These are phyloP conservation scores for Fusarium sp. DNA, from an alignment of 2,329 filamentous ascomycete species.

Conservation along the genomic window DNA sequence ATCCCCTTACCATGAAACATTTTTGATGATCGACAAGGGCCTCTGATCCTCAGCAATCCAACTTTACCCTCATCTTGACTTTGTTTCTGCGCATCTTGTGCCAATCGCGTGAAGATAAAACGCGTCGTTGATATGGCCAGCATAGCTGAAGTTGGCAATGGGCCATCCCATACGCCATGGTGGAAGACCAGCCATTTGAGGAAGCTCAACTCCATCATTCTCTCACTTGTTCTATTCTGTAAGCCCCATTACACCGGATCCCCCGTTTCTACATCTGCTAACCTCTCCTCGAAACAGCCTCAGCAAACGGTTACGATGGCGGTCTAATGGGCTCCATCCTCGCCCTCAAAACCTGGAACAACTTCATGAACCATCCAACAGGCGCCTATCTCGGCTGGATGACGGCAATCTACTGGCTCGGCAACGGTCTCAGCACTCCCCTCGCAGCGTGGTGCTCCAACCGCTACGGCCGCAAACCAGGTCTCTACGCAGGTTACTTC, in stretches of 20 bases:
- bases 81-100: not conserved
- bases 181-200: constrained; percentile 2
- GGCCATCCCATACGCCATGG: not conserved
- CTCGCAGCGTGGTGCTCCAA: constrained; percentile 30
- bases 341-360: constrained; percentile 40
- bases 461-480: constrained; percentile 4
- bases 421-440: constrained; percentile 39
- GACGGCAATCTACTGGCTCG: constrained; percentile 45
- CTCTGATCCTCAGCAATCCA: no score
- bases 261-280: not conserved
- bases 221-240: constrained; percentile 5
- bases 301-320: constrained; percentile 22
- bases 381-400: constrained; percentile 44
- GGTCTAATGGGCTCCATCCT: constrained; percentile 29
- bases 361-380: constrained; percentile 37
- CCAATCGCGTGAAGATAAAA: no score
- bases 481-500: constrained; percentile 7
- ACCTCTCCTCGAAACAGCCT: not conserved
- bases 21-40: not conserved
- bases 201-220: constrained; percentile 16
- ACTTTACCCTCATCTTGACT: not conserved
- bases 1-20: fast-evolving
- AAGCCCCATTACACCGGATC: not conserved
- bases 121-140: not conserved
- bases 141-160: not conserved